Evolutionary conservation across 306 rosid species (phyloP), one percentile per base, ranked within the genome.

Genomic region (Inga laurina): DNA sequence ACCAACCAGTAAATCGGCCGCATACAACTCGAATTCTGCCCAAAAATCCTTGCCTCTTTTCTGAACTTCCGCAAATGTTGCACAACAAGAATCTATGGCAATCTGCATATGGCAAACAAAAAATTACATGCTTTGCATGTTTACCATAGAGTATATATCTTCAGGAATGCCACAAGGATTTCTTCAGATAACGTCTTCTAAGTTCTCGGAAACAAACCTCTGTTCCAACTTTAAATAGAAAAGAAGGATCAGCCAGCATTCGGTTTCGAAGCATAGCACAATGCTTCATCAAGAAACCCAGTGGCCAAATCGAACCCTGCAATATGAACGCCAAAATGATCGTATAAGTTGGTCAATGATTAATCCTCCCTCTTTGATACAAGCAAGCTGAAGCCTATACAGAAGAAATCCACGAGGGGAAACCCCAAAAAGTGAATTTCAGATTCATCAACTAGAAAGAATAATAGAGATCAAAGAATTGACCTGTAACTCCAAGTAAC

Each of bases 201-300:
- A 44, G 35, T 1, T n/a, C 24, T 10, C 51, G 12, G 61, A 79
- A 83, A 85, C 91, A 84, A 88, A 94, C 98, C 98, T 93, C 97
- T 18, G 90, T 93, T 72, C 97, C 97, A 76, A 94, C 94, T 94
- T 93, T 94, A 74, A 94, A 94, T 49, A 94, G 93, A 85, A 94
- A 94, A 51, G 97, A 93, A 86, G 97, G 98, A 86, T 94, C 94
- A 11, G 97, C 97, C 41, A 94, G 84, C 98, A 94, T 94, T 85
- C 97, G 87, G 46, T 93, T 90, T 41, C 98, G 92, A 80, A 94
- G 81, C 93, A 94, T 91, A 48, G 95, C 75, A 77, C 97, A 93
- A 76, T 88, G 81, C 78, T 88, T 90, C 90, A 89, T 94, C 81
- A 94, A 84, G 82, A 93, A 91, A 14, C 92, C 85, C 52, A 93